Evolutionary conservation across 2,329 filamentous ascomycete species (phyloP).

Genomic region (Coleophoma cylindrospora): DNA sequence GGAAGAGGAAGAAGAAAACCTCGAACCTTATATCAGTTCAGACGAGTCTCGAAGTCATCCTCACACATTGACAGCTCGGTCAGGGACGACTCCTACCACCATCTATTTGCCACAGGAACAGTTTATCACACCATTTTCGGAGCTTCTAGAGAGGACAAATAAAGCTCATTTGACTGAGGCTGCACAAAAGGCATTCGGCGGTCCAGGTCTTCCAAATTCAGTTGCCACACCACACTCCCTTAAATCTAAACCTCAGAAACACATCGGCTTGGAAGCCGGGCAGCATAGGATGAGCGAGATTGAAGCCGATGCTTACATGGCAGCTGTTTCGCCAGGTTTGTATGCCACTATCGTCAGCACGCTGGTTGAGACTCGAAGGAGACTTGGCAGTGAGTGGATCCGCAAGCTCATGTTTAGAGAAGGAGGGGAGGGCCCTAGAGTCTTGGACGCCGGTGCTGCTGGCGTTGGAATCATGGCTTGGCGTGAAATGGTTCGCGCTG

Average conservation of each 20-base stretch:
- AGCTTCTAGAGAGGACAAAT: conserved; percentile 62
- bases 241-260: conserved; percentile 54
- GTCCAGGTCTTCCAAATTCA: conserved; percentile 69
- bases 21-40: conserved; percentile 19
- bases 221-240: conserved; percentile 59
- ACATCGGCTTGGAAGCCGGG: conserved; percentile 58
- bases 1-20: conserved; percentile 18
- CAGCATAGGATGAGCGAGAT: conserved; percentile 68
- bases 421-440: conserved; percentile 49
- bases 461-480: conserved; percentile 72
- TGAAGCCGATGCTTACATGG: conserved; percentile 68
- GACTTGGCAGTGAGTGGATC: conserved; percentile 68
- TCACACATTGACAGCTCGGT: conserved; percentile 69
- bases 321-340: conserved; percentile 63
- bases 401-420: conserved; percentile 54
- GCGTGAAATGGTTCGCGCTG: conserved; percentile 72
- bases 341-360: conserved; percentile 65
- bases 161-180: conserved; percentile 70
- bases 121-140: conserved; percentile 64
- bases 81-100: conserved; percentile 67
- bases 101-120: conserved; percentile 67
- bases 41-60: conserved; percentile 61
- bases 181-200: conserved; percentile 73
- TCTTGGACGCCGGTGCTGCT: conserved; percentile 71
- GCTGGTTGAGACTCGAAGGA: conserved; percentile 68